A percentile compares a stretch with the other conserved stretches of the same genome.
Evolutionary conservation across 177 flowering plant genomes (phyloP).

Genomic region (Vitis hybrid): DNA sequence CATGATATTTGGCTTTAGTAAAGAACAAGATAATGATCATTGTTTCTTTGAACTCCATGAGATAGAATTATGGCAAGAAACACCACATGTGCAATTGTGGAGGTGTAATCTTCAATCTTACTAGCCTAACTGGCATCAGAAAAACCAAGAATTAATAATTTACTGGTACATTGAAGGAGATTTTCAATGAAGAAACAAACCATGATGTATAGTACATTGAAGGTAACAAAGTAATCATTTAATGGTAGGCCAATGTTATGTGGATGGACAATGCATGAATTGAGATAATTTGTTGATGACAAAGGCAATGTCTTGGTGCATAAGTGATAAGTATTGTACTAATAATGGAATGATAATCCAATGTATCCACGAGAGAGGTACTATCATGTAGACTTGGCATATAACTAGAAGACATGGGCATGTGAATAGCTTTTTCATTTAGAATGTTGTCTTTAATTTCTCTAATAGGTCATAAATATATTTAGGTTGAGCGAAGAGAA

Average conservation of each 20-base stretch:
- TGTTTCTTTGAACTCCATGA: conserved; percentile 1
- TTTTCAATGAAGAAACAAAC: neutral
- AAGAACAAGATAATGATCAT: neutral
- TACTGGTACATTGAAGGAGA: neutral
- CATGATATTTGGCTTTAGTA: neutral
- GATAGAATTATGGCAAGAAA: too few relatives aligned
- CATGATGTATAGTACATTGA: neutral
- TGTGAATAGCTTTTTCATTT: too few relatives aligned
- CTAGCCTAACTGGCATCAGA: neutral
- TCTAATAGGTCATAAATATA: conserved; percentile 1
- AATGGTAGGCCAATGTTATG: neutral
- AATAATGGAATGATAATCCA: too few relatives aligned
- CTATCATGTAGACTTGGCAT: neutral
- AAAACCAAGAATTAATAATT: neutral
- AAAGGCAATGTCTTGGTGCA: neutral
- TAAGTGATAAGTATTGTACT: too few relatives aligned
- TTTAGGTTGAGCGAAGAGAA: neutral
- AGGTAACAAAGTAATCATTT: conserved; percentile 2
- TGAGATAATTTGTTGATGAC: conserved; percentile 7
- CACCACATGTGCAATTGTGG: too few relatives aligned
- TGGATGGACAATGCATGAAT: conserved; percentile 8
- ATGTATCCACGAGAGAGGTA: neutral
- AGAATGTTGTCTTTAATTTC: neutral
- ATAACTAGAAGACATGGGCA: neutral
- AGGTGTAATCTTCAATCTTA: neutral